Evolutionary conservation across 495 filamentous ascomycete species (phyloP), one percentile per base, ranked within the genome.

Genomic region (Penicillium longicatenatum): DNA sequence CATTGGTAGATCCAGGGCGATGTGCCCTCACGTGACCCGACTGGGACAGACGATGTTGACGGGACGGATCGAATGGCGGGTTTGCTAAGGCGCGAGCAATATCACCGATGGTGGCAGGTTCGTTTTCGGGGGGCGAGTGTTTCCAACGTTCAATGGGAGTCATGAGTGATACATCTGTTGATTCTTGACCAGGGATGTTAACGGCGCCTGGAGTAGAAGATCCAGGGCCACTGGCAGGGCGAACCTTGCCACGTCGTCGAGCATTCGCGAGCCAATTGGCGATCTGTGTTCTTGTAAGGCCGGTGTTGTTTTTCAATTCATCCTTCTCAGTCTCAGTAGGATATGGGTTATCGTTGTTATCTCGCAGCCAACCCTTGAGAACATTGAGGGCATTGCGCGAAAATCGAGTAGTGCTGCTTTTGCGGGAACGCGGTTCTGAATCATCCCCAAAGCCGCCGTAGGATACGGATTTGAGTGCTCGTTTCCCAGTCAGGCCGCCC

Each of bases 211-310:
- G 75, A 19, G 83, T 70, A 53, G 83, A 82, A 16, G 85, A 85
- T 22, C 81, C 83, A 17, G 79, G 84, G 19, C 82, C 83, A 51
- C 82, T 74, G 20, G 80, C 75, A 24, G 83, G 75, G 26, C 83
- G 81, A 51, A 87, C 82, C 76, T 93, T 93, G 54, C 87, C 84
- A 54, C 90, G 79, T 35, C 91, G 83, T 39, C 90, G 85, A 53
- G 90, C 89, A 69, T 95, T 95, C 50, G 91, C 91, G 11, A 95
- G 81, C 91, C 90, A 94, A 66, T 93, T 93, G 22, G 84, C 85
- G 50, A 95, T 89, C 68, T 95, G 91, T 11, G 77, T 86, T 60
- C 85, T 82, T 59, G 79, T 91, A 24, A 95, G 79, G 12, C 89
- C 89, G 2, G 91, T 95, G 57, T 82, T 79, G 44, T 79, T 73